Percentiles rank a stretch among this genome's conserved stretches.
Conservation (phyloP, 2,329 filamentous ascomycete genomes). For the Lomentospora prolificans region DNA sequence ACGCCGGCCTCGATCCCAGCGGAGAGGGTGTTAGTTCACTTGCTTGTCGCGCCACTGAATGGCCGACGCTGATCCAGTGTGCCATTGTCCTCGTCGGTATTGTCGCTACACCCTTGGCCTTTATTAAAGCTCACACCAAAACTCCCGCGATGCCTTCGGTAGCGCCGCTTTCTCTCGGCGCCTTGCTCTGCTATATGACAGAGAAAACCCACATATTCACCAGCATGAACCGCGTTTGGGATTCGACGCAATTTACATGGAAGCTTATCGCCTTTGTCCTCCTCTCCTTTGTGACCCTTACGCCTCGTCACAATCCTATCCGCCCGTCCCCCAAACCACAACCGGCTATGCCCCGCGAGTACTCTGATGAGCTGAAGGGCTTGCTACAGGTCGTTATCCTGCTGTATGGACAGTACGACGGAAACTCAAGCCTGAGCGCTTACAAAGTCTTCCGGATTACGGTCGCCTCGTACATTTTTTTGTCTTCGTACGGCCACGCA, state of each 20-base stretch:
- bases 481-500: constrained; percentile 53
- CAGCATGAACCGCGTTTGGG: constrained; percentile 7
- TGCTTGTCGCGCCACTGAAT: constrained; percentile 7
- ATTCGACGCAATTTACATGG: not conserved
- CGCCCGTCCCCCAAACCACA: constrained; percentile 10
- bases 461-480: constrained; percentile 50
- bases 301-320: not conserved
- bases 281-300: not conserved
- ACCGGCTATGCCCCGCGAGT: constrained; percentile 35
- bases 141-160: not conserved
- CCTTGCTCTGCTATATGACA: constrained; percentile 6
- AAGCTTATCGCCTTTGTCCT: not conserved
- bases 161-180: constrained; percentile 1
- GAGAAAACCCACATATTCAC: constrained; percentile 9
- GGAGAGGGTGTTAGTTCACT: constrained; percentile 13
- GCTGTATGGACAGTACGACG: constrained; percentile 47
- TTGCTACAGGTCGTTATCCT: constrained; percentile 48
- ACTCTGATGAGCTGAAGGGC: constrained; percentile 58
- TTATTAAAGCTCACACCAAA: not conserved
- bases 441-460: constrained; percentile 45
- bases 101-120: constrained; percentile 18
- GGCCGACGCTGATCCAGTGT: constrained; percentile 10
- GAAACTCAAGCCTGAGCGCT: constrained; percentile 35
- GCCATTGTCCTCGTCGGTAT: constrained; percentile 17
- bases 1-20: constrained; percentile 20